These are phyloP conservation scores for Xylaria multiplex DNA, from an alignment of 2,329 filamentous ascomycete genomes.

Conservation along the genomic window DNA sequence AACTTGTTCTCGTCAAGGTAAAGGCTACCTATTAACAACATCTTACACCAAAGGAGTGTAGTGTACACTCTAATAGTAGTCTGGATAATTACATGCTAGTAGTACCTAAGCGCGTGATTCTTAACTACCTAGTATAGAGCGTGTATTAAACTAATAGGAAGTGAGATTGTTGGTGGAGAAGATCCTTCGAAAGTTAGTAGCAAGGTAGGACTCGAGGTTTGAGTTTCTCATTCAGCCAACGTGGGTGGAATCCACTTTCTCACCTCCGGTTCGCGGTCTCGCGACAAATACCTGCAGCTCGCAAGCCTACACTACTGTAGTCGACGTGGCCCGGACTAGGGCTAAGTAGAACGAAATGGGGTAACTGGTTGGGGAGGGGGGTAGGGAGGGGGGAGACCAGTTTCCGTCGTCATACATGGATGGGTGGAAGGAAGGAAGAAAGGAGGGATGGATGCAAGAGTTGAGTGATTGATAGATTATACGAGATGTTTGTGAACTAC, in stretches of 20 bases:
- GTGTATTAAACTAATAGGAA: constrained; percentile 5
- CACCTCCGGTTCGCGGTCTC: constrained; percentile 33
- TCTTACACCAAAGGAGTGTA: background rate
- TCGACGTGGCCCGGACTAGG: constrained; percentile 32
- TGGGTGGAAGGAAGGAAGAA: too few species aligned
- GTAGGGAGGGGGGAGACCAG: background rate
- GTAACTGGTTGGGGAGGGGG: background rate
- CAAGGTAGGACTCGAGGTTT: constrained; percentile 15
- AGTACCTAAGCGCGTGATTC: constrained; percentile 5
- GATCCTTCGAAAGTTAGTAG: constrained; percentile 13
- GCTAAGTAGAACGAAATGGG: constrained; percentile 14
- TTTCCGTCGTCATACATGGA: background rate
- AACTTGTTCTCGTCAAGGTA: background rate
- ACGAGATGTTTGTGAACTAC: constrained; percentile 14
- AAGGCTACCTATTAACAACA: constrained; percentile 1
- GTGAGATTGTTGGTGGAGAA: constrained; percentile 31
- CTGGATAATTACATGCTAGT: constrained; percentile 1
- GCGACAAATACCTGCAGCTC: constrained; percentile 33
- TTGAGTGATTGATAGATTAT: constrained; percentile 14
- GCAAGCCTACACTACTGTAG: constrained; percentile 25
- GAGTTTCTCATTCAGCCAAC: constrained; percentile 13
- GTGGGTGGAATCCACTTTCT: constrained; percentile 35
- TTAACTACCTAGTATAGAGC: background rate
- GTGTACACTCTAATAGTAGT: background rate
- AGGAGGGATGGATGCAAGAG: constrained; percentile 2